These are phyloP conservation scores for Ogataea trehaloabstinens DNA, from an alignment of 805 yeast genomes.

Conservation along the genomic window DNA sequence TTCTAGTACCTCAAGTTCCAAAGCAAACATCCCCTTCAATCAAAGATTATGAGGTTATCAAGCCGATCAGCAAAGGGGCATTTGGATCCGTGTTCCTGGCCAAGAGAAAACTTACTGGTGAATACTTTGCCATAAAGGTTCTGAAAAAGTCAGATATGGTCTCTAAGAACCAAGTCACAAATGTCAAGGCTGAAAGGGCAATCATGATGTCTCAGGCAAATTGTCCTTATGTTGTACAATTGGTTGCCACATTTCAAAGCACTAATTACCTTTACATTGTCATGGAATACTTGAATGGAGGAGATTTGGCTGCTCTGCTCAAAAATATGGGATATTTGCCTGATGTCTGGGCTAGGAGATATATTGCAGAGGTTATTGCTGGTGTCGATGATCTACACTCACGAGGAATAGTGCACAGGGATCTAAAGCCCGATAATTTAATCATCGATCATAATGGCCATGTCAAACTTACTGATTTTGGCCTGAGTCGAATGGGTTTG, in stretches of 20 bases:
- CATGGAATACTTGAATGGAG: slow-evolving; percentile 96
- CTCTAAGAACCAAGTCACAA: slow-evolving; percentile 92
- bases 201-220: slow-evolving; percentile 97
- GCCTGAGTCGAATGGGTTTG: slow-evolving; percentile 85
- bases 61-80: slow-evolving; percentile 96
- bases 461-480: slow-evolving; percentile 91
- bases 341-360: slow-evolving; percentile 80
- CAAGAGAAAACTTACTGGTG: slow-evolving; percentile 81
- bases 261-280: slow-evolving; percentile 84
- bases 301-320: slow-evolving; percentile 86
- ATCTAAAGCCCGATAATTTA: slow-evolving; percentile 91
- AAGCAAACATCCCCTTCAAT: slow-evolving; percentile 67
- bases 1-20: slow-evolving; percentile 62
- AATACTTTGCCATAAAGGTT: slow-evolving; percentile 92
- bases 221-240: slow-evolving; percentile 87
- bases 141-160: slow-evolving; percentile 93
- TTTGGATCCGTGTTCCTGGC: slow-evolving; percentile 94
- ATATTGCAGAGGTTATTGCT: slow-evolving; percentile 84
- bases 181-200: slow-evolving; percentile 92
- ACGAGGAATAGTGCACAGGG: slow-evolving; percentile 90
- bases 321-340: slow-evolving; percentile 82
- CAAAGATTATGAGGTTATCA: slow-evolving; percentile 82
- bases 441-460: slow-evolving; percentile 87
- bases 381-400: slow-evolving; percentile 89
- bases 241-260: slow-evolving; percentile 86